phyloP scores from a whole-genome alignment of 257 asterid species.

The Solanum bulbocastanum region DNA sequence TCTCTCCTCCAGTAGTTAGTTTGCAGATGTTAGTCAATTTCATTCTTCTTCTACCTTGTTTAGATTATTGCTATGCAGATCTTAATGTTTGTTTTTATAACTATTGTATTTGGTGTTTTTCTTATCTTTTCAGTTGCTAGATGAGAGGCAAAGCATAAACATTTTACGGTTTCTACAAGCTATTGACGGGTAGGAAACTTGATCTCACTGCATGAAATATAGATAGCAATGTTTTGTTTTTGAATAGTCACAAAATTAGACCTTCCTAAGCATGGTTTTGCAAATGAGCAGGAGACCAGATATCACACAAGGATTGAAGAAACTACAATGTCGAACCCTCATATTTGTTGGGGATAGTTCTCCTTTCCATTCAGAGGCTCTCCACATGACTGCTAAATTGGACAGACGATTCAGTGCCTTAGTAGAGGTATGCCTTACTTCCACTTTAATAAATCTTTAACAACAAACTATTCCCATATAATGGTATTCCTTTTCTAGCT shows the following conservation, averaged over 20 bases:
- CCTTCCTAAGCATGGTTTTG: constrained; percentile 1
- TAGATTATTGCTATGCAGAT: neutral
- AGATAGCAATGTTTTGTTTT: neutral
- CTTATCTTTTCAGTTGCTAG: constrained; percentile 52
- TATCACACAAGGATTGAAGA: constrained; percentile 57
- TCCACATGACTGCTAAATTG: constrained; percentile 60
- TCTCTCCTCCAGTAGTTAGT: neutral
- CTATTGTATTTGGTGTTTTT: neutral
- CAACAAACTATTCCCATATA: neutral
- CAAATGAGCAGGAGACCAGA: constrained; percentile 65
- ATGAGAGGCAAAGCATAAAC: constrained; percentile 73
- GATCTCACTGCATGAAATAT: neutral
- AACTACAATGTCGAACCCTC: constrained; percentile 63
- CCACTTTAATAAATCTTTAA: neutral
- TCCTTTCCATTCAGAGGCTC: constrained; percentile 66
- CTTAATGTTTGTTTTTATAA: neutral
- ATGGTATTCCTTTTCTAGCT: neutral
- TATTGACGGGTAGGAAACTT: constrained; percentile 43
- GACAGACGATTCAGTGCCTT: constrained; percentile 77
- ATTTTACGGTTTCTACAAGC: constrained; percentile 77
- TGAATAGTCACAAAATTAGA: neutral
- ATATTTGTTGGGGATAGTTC: constrained; percentile 81
- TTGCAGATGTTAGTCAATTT: neutral
- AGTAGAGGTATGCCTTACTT: constrained; percentile 60
- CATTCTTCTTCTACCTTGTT: neutral